Base-by-base conservation (phyloP, 805 yeast species). In the Candida orba region DNA sequence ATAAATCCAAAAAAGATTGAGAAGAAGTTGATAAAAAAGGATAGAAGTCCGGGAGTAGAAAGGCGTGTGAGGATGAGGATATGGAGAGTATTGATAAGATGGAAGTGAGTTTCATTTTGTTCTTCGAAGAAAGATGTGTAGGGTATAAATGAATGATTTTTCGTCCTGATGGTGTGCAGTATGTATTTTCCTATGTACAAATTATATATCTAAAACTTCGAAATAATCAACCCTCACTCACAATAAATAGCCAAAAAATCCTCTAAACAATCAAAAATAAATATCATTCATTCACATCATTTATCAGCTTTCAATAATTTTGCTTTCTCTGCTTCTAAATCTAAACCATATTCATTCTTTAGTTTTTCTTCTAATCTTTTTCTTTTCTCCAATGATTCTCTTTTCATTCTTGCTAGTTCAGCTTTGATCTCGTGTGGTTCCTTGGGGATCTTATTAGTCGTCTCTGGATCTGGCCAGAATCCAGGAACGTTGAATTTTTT, bases 391-490 rank as follows among this genome's bases (percentile, higher is more conserved):
- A 75, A 59, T 47, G 90, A 73, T 43, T 81, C 95, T 52, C 79
- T 76, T 60, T 81, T 78, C 73, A 90, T 82, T 60, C 96, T 77
- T 14, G 95, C 96, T 33, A 90, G 68, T 59, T 90, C 98, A 1
- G 93, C 91, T 60, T 86, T 83, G 47, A 90, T 87, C 59, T 90
- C 96, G 56, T 83, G 85, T 3, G 89, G 89, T 58, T 90, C 96
- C 57, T 89, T 90, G 3, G 98, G 98, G 31, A 90, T 81, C 65
- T 86, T 83, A 60, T 90, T 89, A 52, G 88, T 72, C 3, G 96
- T 84, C 35, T 84, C 84, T 35, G 96, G 96, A 62, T 89, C 97
- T 3, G 98, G 98, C 95, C 96, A 89, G 65, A 87, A 90, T 18
- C 96, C 96, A 8, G 95, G 95, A 39, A 89, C 81, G 58, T 88